Evolutionary conservation across 192 early-diverging fungal genomes (phyloP).

Genomic region (Pilaira anomala): DNA sequence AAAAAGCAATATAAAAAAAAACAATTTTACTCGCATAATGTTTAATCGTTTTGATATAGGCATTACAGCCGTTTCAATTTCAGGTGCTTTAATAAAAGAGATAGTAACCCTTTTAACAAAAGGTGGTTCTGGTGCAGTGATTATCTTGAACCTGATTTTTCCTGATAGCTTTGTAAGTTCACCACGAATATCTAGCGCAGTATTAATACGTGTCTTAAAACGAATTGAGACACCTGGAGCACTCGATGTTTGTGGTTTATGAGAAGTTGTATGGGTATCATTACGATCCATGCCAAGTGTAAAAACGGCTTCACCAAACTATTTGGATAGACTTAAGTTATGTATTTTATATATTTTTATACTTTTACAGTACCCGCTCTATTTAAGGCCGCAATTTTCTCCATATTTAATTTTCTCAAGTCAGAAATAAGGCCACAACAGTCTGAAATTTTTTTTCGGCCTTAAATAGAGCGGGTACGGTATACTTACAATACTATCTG

Average conservation of each 20-base stretch:
- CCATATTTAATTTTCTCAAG: too few relatives aligned
- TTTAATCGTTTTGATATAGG: slow-evolving; percentile 30
- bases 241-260: not conserved
- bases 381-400: too few relatives aligned
- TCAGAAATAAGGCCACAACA: too few relatives aligned
- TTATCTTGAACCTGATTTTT: slow-evolving; percentile 30
- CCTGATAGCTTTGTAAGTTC: slow-evolving; percentile 25
- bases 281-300: slow-evolving; percentile 24
- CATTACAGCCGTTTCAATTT: slow-evolving; percentile 31
- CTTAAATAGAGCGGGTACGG: not conserved
- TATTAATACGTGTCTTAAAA: slow-evolving; percentile 22
- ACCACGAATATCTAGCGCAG: slow-evolving; percentile 21
- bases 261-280: slow-evolving; percentile 7
- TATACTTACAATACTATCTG: slow-evolving; percentile 27
- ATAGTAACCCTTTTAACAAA: slow-evolving; percentile 27
- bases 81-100: slow-evolving; percentile 25
- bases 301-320: slow-evolving; percentile 32
- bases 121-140: slow-evolving; percentile 29
- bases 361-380: too few relatives aligned
- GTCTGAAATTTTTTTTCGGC: too few relatives aligned
- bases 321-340: not conserved
- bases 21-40: slow-evolving; percentile 27
- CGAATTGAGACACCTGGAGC: slow-evolving; percentile 24
- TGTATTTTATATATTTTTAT: not conserved
- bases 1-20: not conserved